Evolutionary conservation across 1,139 yeast genomes (phyloP).

Genomic region (Fermentozyma sake): DNA sequence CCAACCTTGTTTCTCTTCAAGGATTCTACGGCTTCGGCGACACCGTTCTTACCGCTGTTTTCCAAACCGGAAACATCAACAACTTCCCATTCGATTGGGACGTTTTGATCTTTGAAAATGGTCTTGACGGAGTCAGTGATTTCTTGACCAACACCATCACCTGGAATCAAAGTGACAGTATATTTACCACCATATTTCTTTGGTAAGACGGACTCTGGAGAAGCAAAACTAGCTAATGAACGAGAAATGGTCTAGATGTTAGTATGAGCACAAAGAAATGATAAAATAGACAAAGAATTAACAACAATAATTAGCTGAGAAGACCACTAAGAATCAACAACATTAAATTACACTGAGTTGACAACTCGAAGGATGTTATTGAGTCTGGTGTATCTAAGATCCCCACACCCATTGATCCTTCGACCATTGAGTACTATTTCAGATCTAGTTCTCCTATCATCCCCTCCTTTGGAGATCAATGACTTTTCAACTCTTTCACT

Average conservation of each 20-base stretch:
- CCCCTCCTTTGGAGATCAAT: no score
- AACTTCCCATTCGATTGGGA: constrained; percentile 94
- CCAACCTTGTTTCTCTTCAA: constrained; percentile 96
- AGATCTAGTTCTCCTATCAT: no score
- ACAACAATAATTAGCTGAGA: no score
- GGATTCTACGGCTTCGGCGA: constrained; percentile 85
- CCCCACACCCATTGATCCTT: no score
- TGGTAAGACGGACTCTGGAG: constrained; percentile 65
- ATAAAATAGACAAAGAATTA: no score
- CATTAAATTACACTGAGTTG: no score
- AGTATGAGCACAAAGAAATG: no score
- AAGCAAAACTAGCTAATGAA: constrained; percentile 47
- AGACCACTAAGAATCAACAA: no score
- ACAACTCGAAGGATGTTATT: no score
- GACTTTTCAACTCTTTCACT: neutral
- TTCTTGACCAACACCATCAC: constrained; percentile 97
- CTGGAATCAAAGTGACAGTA: constrained; percentile 90
- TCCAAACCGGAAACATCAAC: constrained; percentile 82
- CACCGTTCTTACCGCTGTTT: constrained; percentile 54
- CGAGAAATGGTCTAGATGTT: constrained; percentile 31
- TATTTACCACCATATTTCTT: constrained; percentile 93
- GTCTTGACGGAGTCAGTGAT: constrained; percentile 91
- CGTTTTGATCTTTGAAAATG: constrained; percentile 77
- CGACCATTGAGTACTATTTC: no score
- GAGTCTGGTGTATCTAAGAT: no score